Evolutionary conservation across 2,329 filamentous ascomycete genomes (phyloP).

Genomic region (Myriosclerotinia scirpicola): DNA sequence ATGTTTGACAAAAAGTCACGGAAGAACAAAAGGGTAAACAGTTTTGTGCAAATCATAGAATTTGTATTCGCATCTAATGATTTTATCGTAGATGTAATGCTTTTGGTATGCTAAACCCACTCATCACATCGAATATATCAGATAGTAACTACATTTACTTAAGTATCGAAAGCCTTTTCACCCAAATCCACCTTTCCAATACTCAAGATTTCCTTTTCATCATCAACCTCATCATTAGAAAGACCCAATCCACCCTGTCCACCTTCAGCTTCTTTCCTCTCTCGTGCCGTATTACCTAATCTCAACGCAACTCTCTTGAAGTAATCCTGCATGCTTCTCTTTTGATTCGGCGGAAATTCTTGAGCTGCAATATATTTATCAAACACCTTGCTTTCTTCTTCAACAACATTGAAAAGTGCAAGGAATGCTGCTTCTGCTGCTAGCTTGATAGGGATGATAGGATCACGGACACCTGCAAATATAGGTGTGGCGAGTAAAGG

Average conservation of each 20-base stretch:
- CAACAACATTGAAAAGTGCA: slow-evolving; percentile 83
- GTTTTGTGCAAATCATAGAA: neutral
- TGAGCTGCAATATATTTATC: slow-evolving; percentile 82
- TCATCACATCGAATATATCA: slow-evolving; percentile 7
- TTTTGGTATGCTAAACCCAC: slow-evolving; percentile 1
- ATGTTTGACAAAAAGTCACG: neutral
- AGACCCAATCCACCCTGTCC: slow-evolving; percentile 82
- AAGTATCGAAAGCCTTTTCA: slow-evolving; percentile 47
- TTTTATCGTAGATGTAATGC: neutral
- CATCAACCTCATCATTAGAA: slow-evolving; percentile 87
- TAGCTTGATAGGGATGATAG: slow-evolving; percentile 92
- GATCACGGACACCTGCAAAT: slow-evolving; percentile 86
- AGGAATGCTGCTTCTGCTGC: slow-evolving; percentile 94
- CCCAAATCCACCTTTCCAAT: slow-evolving; percentile 85
- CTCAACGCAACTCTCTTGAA: slow-evolving; percentile 90
- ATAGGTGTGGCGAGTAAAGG: slow-evolving; percentile 76
- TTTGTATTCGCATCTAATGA: neutral
- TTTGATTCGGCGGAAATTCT: slow-evolving; percentile 67
- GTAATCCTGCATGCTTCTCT: slow-evolving; percentile 93
- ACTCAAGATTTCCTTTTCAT: slow-evolving; percentile 94
- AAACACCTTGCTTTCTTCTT: slow-evolving; percentile 82
- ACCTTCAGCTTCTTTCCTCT: slow-evolving; percentile 88
- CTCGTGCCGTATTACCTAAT: slow-evolving; percentile 81
- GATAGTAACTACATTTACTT: slow-evolving; percentile 20
- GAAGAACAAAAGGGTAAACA: neutral